Percentiles rank a stretch among this genome's conserved stretches.
phyloP scores from a whole-genome alignment of 192 early-diverging fungal species.

The Entomortierella lignicola region DNA sequence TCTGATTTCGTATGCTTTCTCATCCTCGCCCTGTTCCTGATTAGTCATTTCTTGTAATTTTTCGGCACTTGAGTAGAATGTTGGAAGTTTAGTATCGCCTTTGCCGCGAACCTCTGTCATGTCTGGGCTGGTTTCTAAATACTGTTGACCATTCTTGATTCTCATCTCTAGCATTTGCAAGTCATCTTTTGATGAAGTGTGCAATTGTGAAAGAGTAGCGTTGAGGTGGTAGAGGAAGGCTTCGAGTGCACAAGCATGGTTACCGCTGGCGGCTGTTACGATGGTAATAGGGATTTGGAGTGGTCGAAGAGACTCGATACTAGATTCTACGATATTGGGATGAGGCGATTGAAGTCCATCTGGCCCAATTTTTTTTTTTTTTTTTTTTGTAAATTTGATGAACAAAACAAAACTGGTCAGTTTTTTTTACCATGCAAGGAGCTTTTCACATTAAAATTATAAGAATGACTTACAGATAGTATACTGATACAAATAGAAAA shows the following conservation, averaged over 20 bases:
- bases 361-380: slow-evolving; percentile 9
- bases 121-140: slow-evolving; percentile 14
- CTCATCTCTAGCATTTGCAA: background rate
- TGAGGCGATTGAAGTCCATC: no score
- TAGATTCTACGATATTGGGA: no score
- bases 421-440: no score
- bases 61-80: background rate
- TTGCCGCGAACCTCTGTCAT: slow-evolving; percentile 4
- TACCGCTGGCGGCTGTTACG: slow-evolving; percentile 61
- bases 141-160: background rate
- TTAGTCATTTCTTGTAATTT: no score
- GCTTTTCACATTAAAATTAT: no score
- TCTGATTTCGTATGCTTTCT: slow-evolving; percentile 18
- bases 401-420: no score
- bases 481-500: no score
- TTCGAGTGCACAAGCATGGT: slow-evolving; percentile 61
- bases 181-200: slow-evolving; percentile 14
- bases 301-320: slow-evolving; percentile 14
- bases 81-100: background rate
- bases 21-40: background rate
- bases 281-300: slow-evolving; percentile 54
- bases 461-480: no score
- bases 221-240: slow-evolving; percentile 58
- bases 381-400: no score
- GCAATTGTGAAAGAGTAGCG: slow-evolving; percentile 11